These are phyloP conservation scores for Fusarium nygamai DNA, from an alignment of 2,329 filamentous ascomycete species.

Conservation along the genomic window DNA sequence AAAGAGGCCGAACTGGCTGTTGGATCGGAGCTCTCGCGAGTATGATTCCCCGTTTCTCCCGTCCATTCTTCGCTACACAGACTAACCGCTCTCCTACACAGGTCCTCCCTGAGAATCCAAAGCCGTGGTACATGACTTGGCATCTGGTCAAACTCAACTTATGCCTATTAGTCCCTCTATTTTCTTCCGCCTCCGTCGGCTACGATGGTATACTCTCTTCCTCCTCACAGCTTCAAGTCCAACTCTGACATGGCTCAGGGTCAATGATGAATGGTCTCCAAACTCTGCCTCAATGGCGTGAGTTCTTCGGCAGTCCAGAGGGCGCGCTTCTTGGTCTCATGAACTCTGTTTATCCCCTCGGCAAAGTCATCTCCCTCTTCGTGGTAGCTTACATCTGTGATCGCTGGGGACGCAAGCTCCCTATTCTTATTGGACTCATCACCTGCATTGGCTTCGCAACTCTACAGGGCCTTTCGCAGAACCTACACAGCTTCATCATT, in stretches of 20 bases:
- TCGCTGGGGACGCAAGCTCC: constrained; percentile 51
- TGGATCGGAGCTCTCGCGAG: background rate
- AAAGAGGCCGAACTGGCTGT: constrained; percentile 2
- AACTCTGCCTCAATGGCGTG: constrained; percentile 52
- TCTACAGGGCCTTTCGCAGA: constrained; percentile 45
- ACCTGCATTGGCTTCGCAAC: constrained; percentile 44
- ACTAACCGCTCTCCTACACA: rapidly evolving
- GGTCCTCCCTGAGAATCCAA: background rate
- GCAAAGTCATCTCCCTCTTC: constrained; percentile 50
- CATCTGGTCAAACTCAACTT: background rate
- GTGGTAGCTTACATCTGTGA: constrained; percentile 51
- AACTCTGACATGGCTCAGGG: constrained; percentile 18
- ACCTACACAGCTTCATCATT: constrained; percentile 43
- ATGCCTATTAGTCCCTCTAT: background rate
- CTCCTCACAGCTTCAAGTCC: rapidly evolving
- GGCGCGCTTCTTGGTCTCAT: constrained; percentile 50
- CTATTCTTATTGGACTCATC: constrained; percentile 49
- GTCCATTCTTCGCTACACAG: rapidly evolving
- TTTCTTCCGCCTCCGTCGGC: background rate
- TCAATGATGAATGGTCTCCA: constrained; percentile 58
- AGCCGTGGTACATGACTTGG: background rate
- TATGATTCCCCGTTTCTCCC: background rate
- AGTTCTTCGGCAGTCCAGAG: constrained; percentile 51
- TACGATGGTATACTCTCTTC: background rate
- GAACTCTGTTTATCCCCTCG: constrained; percentile 50